Percentiles rank a stretch among this genome's conserved stretches.
Evolutionary conservation across 2,329 filamentous ascomycete species (phyloP).

Genomic region (Ascochyta clinopodiicola): DNA sequence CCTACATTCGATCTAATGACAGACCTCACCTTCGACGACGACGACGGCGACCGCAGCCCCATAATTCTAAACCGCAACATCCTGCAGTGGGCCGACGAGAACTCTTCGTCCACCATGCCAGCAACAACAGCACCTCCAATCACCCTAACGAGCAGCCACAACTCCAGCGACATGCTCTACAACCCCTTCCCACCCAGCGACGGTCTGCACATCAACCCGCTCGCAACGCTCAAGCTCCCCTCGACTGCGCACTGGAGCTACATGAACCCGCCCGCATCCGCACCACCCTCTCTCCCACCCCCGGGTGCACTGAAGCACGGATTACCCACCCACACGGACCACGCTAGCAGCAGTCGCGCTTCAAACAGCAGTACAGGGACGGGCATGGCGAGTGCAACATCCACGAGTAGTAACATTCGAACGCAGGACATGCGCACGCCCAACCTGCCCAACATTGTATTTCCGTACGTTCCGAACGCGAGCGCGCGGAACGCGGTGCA

Average conservation of each 20-base stretch:
- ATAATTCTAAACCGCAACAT: constrained; percentile 48
- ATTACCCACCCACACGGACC: background rate
- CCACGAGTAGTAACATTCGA: no score
- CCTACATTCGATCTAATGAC: constrained; percentile 26
- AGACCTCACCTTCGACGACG: constrained; percentile 31
- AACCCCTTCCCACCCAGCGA: constrained; percentile 27
- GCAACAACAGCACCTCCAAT: background rate
- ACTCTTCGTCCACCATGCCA: constrained; percentile 25
- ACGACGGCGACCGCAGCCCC: constrained; percentile 31
- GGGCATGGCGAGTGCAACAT: no score
- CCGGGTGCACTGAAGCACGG: constrained; percentile 1
- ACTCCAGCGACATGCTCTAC: constrained; percentile 12
- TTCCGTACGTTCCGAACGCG: constrained; percentile 37
- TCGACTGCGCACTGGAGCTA: constrained; percentile 19
- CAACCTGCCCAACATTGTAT: constrained; percentile 41
- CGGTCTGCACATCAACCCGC: constrained; percentile 38
- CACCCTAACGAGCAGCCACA: background rate
- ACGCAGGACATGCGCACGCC: constrained; percentile 27
- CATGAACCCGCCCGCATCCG: background rate
- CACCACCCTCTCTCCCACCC: constrained; percentile 1
- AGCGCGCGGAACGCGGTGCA: constrained; percentile 35
- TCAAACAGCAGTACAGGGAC: background rate
- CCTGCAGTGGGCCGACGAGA: constrained; percentile 48
- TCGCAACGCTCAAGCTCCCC: constrained; percentile 38
- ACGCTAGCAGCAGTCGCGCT: background rate